phyloP scores from a whole-genome alignment of 2,329 filamentous ascomycete genomes.

The Exophiala phaeomuriformis region DNA sequence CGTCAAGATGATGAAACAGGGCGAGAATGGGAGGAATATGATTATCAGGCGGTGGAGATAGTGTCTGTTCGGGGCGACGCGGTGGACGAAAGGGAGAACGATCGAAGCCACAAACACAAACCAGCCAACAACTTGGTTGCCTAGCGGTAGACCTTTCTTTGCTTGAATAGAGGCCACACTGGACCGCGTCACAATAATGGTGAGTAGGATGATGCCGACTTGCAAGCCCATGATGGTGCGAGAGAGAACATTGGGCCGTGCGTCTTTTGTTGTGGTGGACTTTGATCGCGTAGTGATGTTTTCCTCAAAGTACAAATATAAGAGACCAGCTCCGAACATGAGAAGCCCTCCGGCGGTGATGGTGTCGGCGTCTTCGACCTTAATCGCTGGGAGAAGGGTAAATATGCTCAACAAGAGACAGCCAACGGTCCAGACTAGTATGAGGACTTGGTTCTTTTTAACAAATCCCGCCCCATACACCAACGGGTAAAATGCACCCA shows the following conservation, averaged over 20 bases:
- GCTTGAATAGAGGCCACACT: conserved; percentile 80
- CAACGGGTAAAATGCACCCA: conserved; percentile 70
- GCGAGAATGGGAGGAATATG: conserved; percentile 86
- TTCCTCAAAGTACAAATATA: conserved; percentile 77
- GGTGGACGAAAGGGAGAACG: conserved; percentile 71
- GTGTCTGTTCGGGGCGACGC: conserved; percentile 70
- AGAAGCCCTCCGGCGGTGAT: conserved; percentile 71
- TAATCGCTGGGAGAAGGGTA: conserved; percentile 79
- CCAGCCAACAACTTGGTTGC: conserved; percentile 86
- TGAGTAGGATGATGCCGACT: conserved; percentile 65
- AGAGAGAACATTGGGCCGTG: conserved; percentile 30
- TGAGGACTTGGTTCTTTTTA: conserved; percentile 55
- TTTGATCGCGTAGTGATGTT: conserved; percentile 43
- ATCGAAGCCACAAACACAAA: conserved; percentile 70
- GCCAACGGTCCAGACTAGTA: conserved; percentile 64
- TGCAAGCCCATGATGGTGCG: conserved; percentile 43
- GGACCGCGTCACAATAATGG: conserved; percentile 79
- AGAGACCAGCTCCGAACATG: conserved; percentile 67
- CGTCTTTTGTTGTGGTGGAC: conserved; percentile 13
- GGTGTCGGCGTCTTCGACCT: conserved; percentile 65
- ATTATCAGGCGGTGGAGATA: conserved; percentile 85
- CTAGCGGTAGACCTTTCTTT: conserved; percentile 73
- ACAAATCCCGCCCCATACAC: conserved; percentile 69
- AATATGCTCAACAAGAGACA: conserved; percentile 84
- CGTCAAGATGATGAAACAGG: conserved; percentile 88